A percentile compares a stretch with the other conserved stretches of the same genome.
phyloP scores from a whole-genome alignment of 768 basidiomycete species.

The Tylopilus subfusipes region DNA sequence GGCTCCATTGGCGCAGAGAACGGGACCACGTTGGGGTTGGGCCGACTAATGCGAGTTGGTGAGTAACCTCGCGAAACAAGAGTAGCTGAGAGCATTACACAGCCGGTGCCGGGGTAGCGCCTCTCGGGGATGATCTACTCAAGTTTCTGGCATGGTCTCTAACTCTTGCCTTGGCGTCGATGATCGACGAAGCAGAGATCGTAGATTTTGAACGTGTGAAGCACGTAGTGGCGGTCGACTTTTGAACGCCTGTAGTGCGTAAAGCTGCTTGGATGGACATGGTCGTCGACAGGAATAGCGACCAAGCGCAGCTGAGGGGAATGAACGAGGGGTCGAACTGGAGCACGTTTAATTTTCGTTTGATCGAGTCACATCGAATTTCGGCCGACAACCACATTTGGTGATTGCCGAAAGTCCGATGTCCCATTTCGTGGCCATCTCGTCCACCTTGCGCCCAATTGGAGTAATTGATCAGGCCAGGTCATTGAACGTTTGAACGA shows the following conservation, averaged over 20 bases:
- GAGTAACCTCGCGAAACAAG: constrained; percentile 2
- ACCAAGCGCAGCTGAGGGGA: constrained; percentile 6
- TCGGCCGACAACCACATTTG: constrained; percentile 27
- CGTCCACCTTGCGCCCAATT: not conserved
- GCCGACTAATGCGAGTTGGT: constrained; percentile 55
- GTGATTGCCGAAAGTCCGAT: constrained; percentile 26
- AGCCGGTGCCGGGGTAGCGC: constrained; percentile 59
- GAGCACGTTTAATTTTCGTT: constrained; percentile 3
- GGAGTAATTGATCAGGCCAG: not conserved
- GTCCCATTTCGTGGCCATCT: not conserved
- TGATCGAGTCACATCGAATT: constrained; percentile 21
- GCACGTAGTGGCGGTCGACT: constrained; percentile 28
- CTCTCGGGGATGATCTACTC: constrained; percentile 59
- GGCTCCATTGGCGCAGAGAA: constrained; percentile 34
- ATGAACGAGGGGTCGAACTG: constrained; percentile 5
- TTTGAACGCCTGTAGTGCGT: constrained; percentile 41
- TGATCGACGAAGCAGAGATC: constrained; percentile 48
- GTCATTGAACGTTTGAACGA: too few relatives aligned
- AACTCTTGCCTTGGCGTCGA: constrained; percentile 80
- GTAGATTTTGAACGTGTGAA: constrained; percentile 53
- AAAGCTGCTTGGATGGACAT: constrained; percentile 46
- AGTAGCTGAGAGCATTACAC: constrained; percentile 43
- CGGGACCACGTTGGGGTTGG: constrained; percentile 38
- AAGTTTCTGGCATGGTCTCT: constrained; percentile 73
- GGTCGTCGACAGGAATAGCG: constrained; percentile 16